A percentile compares a stretch with the other conserved stretches of the same genome.
Evolutionary conservation across 805 yeast genomes (phyloP).

Genomic region (Kuraishia ogatae): DNA sequence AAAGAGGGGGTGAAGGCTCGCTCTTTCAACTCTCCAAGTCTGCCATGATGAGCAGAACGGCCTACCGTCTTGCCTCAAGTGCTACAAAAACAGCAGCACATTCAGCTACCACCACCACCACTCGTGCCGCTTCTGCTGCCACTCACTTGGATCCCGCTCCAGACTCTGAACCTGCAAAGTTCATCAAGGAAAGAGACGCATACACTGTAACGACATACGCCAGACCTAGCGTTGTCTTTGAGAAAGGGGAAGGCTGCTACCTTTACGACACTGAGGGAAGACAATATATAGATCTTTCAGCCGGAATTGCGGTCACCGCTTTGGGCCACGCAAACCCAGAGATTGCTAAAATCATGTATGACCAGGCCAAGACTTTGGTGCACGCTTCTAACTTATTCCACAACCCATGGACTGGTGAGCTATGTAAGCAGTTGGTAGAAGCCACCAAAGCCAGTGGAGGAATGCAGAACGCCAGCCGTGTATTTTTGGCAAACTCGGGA

Average conservation of each 20-base stretch:
- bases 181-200: slow-evolving; percentile 37
- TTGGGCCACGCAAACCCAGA: slow-evolving; percentile 81
- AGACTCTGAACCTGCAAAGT: slow-evolving; percentile 23
- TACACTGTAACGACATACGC: slow-evolving; percentile 72
- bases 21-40: neutral
- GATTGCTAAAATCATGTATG: slow-evolving; percentile 58
- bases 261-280: slow-evolving; percentile 75
- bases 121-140: neutral
- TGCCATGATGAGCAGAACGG: neutral
- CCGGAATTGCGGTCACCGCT: slow-evolving; percentile 97
- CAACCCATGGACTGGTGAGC: slow-evolving; percentile 75
- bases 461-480: slow-evolving; percentile 71
- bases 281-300: slow-evolving; percentile 81
- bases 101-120: neutral
- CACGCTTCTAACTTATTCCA: slow-evolving; percentile 85
- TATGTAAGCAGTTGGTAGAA: slow-evolving; percentile 62
- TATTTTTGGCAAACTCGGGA: slow-evolving; percentile 54
- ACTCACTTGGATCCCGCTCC: neutral
- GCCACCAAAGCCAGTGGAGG: slow-evolving; percentile 69
- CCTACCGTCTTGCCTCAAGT: neutral
- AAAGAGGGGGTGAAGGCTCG: neutral
- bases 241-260: slow-evolving; percentile 74
- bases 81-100: neutral
- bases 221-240: slow-evolving; percentile 67
- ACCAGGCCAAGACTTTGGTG: slow-evolving; percentile 65